Evolutionary conservation across 2,329 filamentous ascomycete species (phyloP).

Genomic region (Bisporella sp.): DNA sequence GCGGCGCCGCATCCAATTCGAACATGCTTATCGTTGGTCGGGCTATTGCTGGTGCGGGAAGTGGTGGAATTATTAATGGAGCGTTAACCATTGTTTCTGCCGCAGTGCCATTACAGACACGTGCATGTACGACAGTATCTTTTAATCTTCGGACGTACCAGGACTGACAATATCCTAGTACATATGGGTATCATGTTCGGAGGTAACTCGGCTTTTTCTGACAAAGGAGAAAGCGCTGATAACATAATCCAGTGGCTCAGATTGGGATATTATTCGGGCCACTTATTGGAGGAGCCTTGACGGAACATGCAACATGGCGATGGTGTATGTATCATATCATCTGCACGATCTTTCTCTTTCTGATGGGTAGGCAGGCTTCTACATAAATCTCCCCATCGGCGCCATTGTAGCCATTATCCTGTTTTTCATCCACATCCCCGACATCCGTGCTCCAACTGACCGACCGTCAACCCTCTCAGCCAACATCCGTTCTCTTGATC

Average conservation of each 20-base stretch:
- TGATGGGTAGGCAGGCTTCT: conserved; percentile 24
- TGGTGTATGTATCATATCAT: conserved; percentile 18
- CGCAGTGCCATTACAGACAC: neutral
- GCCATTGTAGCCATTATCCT: conserved; percentile 27
- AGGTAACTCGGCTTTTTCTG: neutral
- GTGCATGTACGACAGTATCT: neutral
- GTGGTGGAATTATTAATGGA: conserved; percentile 42
- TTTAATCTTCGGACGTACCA: neutral
- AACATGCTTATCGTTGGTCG: conserved; percentile 46
- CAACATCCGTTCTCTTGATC: conserved; percentile 23
- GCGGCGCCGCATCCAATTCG: conserved; percentile 39
- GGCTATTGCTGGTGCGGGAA: conserved; percentile 44
- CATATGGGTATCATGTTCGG: neutral
- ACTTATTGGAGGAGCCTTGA: conserved; percentile 29
- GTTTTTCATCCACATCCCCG: conserved; percentile 30
- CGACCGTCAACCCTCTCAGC: conserved; percentile 1
- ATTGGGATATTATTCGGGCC: conserved; percentile 23
- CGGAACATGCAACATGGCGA: conserved; percentile 28
- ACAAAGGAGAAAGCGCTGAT: neutral
- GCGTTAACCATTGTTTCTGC: conserved; percentile 39
- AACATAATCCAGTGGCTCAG: conserved; percentile 9
- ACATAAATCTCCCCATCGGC: conserved; percentile 36
- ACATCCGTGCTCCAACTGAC: conserved; percentile 1
- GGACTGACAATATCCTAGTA: neutral
- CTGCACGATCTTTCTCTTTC: neutral